Conservation (phyloP, 805 yeast genomes). For the Millerago galiae region DNA sequence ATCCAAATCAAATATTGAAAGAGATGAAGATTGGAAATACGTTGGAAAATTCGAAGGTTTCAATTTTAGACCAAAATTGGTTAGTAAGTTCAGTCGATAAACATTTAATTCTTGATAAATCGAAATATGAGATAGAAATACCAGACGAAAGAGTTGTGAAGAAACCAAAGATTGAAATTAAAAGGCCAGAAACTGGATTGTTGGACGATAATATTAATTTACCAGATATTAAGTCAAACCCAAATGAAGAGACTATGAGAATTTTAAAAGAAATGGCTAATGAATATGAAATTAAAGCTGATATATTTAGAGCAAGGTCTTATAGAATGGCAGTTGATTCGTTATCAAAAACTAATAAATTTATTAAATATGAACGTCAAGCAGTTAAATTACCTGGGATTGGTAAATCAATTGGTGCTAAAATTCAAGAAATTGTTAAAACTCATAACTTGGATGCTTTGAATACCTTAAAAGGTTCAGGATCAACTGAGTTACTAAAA, state of each 20-base stretch:
- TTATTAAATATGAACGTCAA: conserved; percentile 30
- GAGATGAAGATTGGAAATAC: conserved; percentile 4
- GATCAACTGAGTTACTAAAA: conserved; percentile 22
- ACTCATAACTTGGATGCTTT: conserved; percentile 28
- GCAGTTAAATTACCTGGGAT: conserved; percentile 35
- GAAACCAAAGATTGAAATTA: neutral
- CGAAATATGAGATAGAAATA: conserved; percentile 9
- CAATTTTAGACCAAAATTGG: conserved; percentile 18
- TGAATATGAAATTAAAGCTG: conserved; percentile 23
- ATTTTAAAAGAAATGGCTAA: conserved; percentile 17
- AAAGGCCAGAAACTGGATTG: conserved; percentile 5
- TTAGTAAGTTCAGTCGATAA: conserved; percentile 15
- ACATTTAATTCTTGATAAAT: neutral
- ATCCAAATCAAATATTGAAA: conserved; percentile 8
- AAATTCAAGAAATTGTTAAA: conserved; percentile 39
- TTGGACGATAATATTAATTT: conserved; percentile 7
- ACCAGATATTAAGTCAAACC: conserved; percentile 12
- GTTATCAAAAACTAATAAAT: conserved; percentile 23
- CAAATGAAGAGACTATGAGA: conserved; percentile 17
- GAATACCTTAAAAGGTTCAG: conserved; percentile 21
- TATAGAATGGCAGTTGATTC: conserved; percentile 40
- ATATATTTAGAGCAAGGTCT: conserved; percentile 32
- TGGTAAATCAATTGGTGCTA: conserved; percentile 34
- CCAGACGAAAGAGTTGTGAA: conserved; percentile 1
- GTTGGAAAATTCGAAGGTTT: neutral